phyloP scores from a whole-genome alignment of 1,284 basidiomycete species.

The Marasmius sp. region DNA sequence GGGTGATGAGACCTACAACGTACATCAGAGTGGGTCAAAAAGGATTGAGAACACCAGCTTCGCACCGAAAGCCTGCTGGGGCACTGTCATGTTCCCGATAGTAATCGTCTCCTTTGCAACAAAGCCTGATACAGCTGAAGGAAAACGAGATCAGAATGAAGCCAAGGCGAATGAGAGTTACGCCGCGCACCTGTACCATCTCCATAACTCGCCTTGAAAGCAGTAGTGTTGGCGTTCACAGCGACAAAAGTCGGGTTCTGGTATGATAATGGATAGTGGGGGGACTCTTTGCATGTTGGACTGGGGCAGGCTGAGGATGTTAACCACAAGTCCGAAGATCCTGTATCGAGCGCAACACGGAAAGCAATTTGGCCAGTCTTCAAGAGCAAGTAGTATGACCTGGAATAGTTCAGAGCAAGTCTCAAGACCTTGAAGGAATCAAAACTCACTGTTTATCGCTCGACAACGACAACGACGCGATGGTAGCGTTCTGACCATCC shows the following conservation, averaged over 20 bases:
- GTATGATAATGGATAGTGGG: conserved; percentile 67
- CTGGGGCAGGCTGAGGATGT: conserved; percentile 62
- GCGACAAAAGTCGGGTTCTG: conserved; percentile 61
- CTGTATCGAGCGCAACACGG: conserved; percentile 73
- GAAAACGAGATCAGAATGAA: conserved; percentile 10
- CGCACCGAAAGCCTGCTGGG: conserved; percentile 67
- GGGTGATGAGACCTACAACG: conserved; percentile 52
- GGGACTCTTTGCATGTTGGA: conserved; percentile 50
- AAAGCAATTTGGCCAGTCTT: conserved; percentile 61
- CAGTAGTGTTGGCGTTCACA: conserved; percentile 59
- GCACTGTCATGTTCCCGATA: conserved; percentile 56
- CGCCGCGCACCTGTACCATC: conserved; percentile 60
- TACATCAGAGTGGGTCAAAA: conserved; percentile 1
- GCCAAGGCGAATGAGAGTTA: neutral
- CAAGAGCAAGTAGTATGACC: conserved; percentile 67
- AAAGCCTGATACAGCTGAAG: conserved; percentile 62
- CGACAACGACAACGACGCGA: conserved; percentile 41
- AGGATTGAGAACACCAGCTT: conserved; percentile 8
- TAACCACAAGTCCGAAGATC: conserved; percentile 75
- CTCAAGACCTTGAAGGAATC: neutral
- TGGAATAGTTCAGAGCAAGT: conserved; percentile 22
- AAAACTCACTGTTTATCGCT: conserved; percentile 46
- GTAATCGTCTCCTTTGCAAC: conserved; percentile 63
- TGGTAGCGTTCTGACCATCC: conserved; percentile 26
- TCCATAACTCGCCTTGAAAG: conserved; percentile 59